Evolutionary conservation across 140 eudicot species (phyloP).

Genomic region (Erigeron philadelphicus): DNA sequence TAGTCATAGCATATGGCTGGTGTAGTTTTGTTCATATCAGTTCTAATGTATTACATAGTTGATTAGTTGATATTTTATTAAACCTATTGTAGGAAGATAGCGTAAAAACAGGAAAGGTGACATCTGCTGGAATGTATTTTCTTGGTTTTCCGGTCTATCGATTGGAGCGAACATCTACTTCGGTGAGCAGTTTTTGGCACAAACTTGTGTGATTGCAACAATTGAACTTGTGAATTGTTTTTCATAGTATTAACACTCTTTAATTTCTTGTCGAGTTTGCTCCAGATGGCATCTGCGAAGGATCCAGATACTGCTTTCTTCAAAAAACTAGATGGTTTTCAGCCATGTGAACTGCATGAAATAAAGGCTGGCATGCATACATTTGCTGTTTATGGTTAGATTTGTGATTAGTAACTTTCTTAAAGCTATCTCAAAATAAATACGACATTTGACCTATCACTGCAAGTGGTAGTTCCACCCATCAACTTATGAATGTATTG

Average conservation of each 20-base stretch:
- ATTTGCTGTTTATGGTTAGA: conserved; percentile 87
- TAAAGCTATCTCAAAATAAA: neutral
- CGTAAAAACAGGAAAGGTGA: conserved; percentile 76
- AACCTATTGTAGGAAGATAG: conserved; percentile 65
- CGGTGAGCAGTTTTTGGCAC: conserved; percentile 43
- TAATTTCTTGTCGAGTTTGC: conserved; percentile 22
- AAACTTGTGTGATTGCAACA: neutral
- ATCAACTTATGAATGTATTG: neutral
- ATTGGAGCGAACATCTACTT: conserved; percentile 57
- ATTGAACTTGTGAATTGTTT: conserved; percentile 1
- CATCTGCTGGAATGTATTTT: conserved; percentile 97
- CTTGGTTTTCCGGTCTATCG: conserved; percentile 92
- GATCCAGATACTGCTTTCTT: conserved; percentile 88
- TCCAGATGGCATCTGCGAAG: conserved; percentile 67
- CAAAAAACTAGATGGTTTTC: conserved; percentile 88
- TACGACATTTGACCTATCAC: neutral
- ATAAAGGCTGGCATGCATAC: conserved; percentile 85
- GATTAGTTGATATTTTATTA: neutral
- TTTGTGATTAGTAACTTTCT: conserved; percentile 2
- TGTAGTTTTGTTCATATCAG: neutral
- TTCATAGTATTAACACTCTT: neutral
- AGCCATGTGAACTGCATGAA: conserved; percentile 88
- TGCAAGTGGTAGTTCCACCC: neutral
- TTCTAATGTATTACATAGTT: neutral
- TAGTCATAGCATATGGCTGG: neutral